phyloP scores from a whole-genome alignment of 495 filamentous ascomycete genomes.

The Lentithecium fluviatile region DNA sequence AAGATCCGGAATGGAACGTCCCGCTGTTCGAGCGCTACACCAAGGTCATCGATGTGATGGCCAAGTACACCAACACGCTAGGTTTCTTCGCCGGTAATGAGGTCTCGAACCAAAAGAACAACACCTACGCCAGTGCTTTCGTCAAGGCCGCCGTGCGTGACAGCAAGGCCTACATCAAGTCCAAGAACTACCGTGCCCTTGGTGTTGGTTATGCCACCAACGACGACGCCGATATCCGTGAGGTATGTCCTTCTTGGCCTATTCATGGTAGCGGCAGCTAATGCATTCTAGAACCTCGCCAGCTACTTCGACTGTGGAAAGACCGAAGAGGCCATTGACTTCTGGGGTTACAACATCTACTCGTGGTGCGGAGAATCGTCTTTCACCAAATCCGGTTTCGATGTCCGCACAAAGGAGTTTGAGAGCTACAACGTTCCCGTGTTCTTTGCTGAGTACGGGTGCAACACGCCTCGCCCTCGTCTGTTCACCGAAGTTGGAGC shows the following conservation, averaged over 20 bases:
- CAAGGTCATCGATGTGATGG: constrained; percentile 74
- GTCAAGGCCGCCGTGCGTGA: constrained; percentile 97
- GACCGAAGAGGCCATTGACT: constrained; percentile 69
- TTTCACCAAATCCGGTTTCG: constrained; percentile 71
- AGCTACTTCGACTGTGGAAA: constrained; percentile 90
- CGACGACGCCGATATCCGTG: constrained; percentile 78
- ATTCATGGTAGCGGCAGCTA: no score
- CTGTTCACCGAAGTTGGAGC: constrained; percentile 82
- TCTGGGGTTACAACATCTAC: constrained; percentile 99
- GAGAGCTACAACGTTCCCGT: constrained; percentile 81
- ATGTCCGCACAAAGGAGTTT: constrained; percentile 78
- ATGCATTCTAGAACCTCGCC: constrained; percentile 55
- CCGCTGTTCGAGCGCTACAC: constrained; percentile 77
- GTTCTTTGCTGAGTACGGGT: constrained; percentile 98
- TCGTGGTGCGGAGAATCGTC: constrained; percentile 89
- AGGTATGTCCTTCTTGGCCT: neutral
- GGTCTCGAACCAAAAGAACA: constrained; percentile 79
- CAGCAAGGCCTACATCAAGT: constrained; percentile 86
- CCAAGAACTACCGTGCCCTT: constrained; percentile 71
- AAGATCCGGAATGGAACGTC: constrained; percentile 71
- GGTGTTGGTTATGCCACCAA: constrained; percentile 95
- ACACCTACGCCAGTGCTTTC: constrained; percentile 82
- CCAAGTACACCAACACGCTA: constrained; percentile 78
- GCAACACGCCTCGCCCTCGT: constrained; percentile 75
- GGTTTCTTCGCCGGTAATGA: constrained; percentile 99